Base-by-base conservation (phyloP, 1,284 basidiomycete genomes). In the Puccinia novopanici region DNA sequence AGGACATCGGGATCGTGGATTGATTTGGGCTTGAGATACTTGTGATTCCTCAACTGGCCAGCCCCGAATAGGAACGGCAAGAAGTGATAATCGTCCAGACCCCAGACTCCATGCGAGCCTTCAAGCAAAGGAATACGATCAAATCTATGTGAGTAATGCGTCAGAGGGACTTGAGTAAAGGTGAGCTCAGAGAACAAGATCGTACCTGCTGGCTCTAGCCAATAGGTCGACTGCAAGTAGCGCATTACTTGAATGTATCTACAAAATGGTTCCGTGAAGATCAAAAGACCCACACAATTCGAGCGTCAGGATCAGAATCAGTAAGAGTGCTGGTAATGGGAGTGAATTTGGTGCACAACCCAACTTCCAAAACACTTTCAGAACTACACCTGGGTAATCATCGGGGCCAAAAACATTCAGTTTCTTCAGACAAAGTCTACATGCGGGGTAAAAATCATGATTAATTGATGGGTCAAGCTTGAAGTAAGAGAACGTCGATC, bases 51-150 rank as follows among this genome's bases (percentile, higher is more conserved):
- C 76, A 97, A 87, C 84, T 96, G 93, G 0, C 92, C 92, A 0
- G 92, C 90, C 3, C 95, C 95, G 86, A 92, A 96, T 12, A 97
- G 86, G 87, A 98, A 99, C 0, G 95, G 95, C 2, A 98, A 88
- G 86, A 98, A 98, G 83, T 98, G 95, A 85, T 98, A 99, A 85
- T 99, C 96, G 85, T 99, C 96, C 74, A 99, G 87, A 0, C 97
- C 97, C 94, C 96, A 99, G 0, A 98, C 97, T 0, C 96, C 96
- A 86, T 98, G 96, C 10, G 94, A 97, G 2, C 85, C 85, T 83
- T 27, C 17, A n/a, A 65, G 42, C 8, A 59, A 72, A 22, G 54
- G 27, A 30, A n/a, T 17, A 34, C 22, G 2, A 61, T 34, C 24
- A 27, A 24, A 45, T 42, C 0, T 50, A 45, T 34, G 12, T 61